A percentile compares a stretch with the other conserved stretches of the same genome.
phyloP scores from a whole-genome alignment of 495 filamentous ascomycete species.

The Rusavskia elegans region DNA sequence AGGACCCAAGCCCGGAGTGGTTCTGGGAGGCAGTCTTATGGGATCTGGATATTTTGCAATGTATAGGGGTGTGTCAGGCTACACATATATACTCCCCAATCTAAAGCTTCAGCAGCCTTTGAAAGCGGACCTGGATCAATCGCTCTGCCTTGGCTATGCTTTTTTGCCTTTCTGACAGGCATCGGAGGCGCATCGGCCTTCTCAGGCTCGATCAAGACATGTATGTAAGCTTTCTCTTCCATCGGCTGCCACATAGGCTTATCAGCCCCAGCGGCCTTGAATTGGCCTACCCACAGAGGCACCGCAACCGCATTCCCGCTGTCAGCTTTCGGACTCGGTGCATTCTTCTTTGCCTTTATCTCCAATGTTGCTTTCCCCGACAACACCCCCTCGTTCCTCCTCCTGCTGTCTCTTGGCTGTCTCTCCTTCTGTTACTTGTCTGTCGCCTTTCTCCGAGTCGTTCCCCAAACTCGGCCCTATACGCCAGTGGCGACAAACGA shows the following conservation, averaged over 20 bases:
- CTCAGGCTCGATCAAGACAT: conserved; percentile 65
- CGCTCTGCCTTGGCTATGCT: conserved; percentile 51
- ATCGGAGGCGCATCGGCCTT: conserved; percentile 81
- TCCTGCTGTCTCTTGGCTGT: conserved; percentile 69
- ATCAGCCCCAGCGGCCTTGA: conserved; percentile 50
- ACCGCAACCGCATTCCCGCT: conserved; percentile 90
- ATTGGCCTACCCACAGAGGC: conserved; percentile 82
- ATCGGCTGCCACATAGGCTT: neutral
- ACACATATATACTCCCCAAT: neutral
- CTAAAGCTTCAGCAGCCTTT: conserved; percentile 22
- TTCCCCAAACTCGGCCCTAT: conserved; percentile 48
- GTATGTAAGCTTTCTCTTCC: conserved; percentile 16
- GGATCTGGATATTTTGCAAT: conserved; percentile 71
- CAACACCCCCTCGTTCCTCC: conserved; percentile 62
- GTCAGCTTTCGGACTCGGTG: conserved; percentile 84
- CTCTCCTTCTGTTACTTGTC: conserved; percentile 54
- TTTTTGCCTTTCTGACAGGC: conserved; percentile 74
- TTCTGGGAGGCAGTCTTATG: conserved; percentile 56
- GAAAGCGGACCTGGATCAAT: conserved; percentile 38
- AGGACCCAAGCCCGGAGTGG: conserved; percentile 61
- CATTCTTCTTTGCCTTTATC: conserved; percentile 81
- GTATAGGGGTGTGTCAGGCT: conserved; percentile 33
- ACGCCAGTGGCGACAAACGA: conserved; percentile 41
- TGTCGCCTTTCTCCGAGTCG: conserved; percentile 67
- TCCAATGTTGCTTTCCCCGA: conserved; percentile 70